Evolutionary conservation across 441 rosid species (phyloP), one percentile per base, ranked within the genome.

Genomic region (Flueggea neowawraea): DNA sequence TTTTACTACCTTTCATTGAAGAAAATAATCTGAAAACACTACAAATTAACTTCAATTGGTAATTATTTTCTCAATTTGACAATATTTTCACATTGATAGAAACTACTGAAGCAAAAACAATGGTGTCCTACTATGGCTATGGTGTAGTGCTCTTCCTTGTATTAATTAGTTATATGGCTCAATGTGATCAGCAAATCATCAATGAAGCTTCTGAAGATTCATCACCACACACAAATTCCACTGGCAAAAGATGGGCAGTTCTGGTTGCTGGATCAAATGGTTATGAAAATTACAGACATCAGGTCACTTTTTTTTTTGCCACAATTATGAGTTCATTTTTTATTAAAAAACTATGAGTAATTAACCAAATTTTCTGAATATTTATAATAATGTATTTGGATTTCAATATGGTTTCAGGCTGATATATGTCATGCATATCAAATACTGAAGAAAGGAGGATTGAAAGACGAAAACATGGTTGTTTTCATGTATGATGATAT

Each of bases 401-500:
- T 12, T 36, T 36, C 41, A 36, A 22, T 22, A 22, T 45, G 51
- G 53, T 52, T 55, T 9, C 52, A 80, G 90, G 90, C 95, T 45
- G 88, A 88, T 68, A 68, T 86, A 33, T 88, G 92, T 70, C 95
- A 88, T 60, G 92, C 92, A 4, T 86, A 88, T 67, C 95, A 86
- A 44, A 52, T 78, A n/a, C 68, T 83, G 69, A 73, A 69, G 61
- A 79, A 72, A 57, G 89, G 90, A 0, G 95, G 90, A 51, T 6
- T 88, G 66, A 80, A 78, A 62, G 96, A 86, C 16, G 90, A 88
- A 61, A 86, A 86, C 69, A 86, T 86, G 6, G 58, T 86, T 6
- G 90, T 84, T 61, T 82, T 88, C 65, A 88, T 88, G 91, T 80
- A 85, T 54, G 95, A 85, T 65, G 95, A 85, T 70, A 82, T 88